Evolutionary conservation across 2,329 filamentous ascomycete genomes (phyloP), one percentile per base, ranked within the genome.

Genomic region (Torrubiella hemipterigena): DNA sequence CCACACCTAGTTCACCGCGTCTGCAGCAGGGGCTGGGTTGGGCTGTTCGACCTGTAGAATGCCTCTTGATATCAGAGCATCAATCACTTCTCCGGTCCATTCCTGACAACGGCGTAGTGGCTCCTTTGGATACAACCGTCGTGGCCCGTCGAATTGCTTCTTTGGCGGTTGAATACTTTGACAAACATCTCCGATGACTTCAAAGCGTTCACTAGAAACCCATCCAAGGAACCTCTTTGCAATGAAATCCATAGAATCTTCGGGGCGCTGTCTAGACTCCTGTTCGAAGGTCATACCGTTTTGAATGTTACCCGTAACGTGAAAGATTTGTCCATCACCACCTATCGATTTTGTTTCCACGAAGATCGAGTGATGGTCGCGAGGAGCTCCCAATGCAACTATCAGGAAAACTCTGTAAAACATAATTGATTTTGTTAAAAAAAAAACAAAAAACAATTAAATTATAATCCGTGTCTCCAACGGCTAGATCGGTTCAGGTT

Each of bases 301-400:
- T 26, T 52, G 45, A 28, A 54, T 51, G 33, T 48, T 45, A 19
- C 49, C 49, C 4, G 41, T 46, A 15, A 54, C 48, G 19, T 54
- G 44, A 33, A 48, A 45, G 9, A 38, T 13, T 11, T 16, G 20
- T 13, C 33, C 35, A 13, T 18, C 7, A 11, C 32, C 30, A 19
- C 22, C 21, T 9, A 13, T n/a, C n/a, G n/a, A 19, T 17, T 22
- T 19, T n/a, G 16, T 34, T 24, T 32, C 38, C 31, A 52, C 30
- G 35, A 50, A 52, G 22, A 50, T 40, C n/a, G 41, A 39, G 31
- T 49, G 41, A 37, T 49, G 48, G 32, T 51, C 28, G 24, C 38
- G 35, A 9, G 35, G 38, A 3, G 35, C 35, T 6, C 38, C 38
- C 18, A 40, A 15, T 4, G 20, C 38, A 12, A 15, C 22, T 6